Evolutionary conservation across 1,139 yeast genomes (phyloP).

Genomic region (Saccharomyces hybrid): DNA sequence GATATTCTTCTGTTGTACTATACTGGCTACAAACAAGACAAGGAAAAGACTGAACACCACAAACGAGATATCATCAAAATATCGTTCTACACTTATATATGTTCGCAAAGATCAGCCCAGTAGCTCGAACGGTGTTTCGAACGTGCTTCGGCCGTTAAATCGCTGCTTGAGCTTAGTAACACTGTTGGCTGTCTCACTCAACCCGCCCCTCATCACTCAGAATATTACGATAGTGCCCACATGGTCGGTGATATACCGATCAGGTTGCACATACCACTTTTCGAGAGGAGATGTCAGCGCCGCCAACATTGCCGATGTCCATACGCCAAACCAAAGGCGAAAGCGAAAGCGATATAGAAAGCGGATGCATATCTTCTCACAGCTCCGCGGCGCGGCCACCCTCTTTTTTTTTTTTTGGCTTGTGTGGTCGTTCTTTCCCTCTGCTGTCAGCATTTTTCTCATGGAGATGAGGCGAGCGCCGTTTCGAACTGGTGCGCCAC

Average conservation of each 20-base stretch:
- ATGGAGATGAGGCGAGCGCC: neutral
- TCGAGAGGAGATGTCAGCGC: neutral
- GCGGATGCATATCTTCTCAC: neutral
- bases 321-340: neutral
- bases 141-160: neutral
- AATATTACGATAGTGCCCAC: neutral
- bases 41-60: neutral
- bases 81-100: neutral
- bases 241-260: neutral
- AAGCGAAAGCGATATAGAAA: neutral
- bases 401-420: conserved; percentile 1
- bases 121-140: neutral
- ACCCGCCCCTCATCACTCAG: neutral
- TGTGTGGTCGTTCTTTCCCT: neutral
- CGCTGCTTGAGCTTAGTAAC: neutral
- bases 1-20: neutral
- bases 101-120: neutral
- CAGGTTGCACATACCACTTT: neutral
- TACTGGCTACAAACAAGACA: neutral
- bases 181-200: neutral
- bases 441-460: neutral
- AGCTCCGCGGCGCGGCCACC: conserved; percentile 2
- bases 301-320: neutral
- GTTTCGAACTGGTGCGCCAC: neutral
- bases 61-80: neutral